Base-by-base conservation (phyloP, 495 filamentous ascomycete species). In the Amphirosellinia nigrospora region DNA sequence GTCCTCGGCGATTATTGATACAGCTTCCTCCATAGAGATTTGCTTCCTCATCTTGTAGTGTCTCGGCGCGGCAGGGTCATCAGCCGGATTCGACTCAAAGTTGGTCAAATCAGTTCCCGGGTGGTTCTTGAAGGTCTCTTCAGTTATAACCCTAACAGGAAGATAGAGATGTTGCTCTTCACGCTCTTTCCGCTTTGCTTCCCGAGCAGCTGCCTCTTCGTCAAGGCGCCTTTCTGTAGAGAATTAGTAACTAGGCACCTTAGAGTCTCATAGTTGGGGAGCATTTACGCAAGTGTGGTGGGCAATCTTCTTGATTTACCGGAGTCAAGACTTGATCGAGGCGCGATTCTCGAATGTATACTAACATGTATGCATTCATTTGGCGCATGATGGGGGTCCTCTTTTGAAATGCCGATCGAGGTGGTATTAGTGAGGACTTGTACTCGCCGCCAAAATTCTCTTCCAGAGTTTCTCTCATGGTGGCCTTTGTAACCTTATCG, bases 401-500 rank as follows among this genome's bases (percentile, higher is more conserved):
- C 72, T 86, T 86, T 32, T 80, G 79, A 7, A 75, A 70, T 1
- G 75, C 69, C 13, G 78, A 60, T 7, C 80, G 78, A 15, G 77
- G 43, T 16, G 81, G 78, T 4, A 83, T 81, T 30, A 84, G 81
- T 1, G 82, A 78, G 70, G 90, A 89, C 81, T 83, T 80, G 76
- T 93, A 96, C 72, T 96, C 93, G 41, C 96, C 96, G 52, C 96
- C 96, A 80, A 92, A 99, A 79, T 98, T 99, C 50, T 99, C 96
- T 76, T 98, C 94, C 32, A 98, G 81, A 4, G 94, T 94, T 79
- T 99, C 96, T 67, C 92, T 90, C 78, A 92, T 90, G 5, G 94
- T 97, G 26, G 94, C 95, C 70, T 92, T 92, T 39, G 94, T 98
- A 45, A 99, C 96, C 60, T 94, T 89, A 77, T 99, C 96, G 71